These are phyloP conservation scores for Dactylonectria estremocensis DNA, from an alignment of 2,329 filamentous ascomycete species.

Conservation along the genomic window DNA sequence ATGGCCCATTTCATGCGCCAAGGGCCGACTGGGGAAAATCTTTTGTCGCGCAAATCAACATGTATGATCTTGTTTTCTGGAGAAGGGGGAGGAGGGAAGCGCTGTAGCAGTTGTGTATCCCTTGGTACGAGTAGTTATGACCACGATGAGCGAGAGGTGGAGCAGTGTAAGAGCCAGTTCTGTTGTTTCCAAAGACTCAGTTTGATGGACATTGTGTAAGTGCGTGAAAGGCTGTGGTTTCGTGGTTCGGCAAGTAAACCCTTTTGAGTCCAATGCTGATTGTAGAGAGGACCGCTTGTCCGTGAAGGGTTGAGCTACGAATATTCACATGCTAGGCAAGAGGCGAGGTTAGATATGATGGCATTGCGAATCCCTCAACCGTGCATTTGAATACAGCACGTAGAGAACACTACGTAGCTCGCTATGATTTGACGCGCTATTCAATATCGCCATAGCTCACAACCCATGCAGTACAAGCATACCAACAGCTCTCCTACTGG, in stretches of 20 bases:
- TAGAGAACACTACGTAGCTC: too few species aligned
- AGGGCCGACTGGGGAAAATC: conserved; percentile 22
- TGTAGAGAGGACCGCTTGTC: background rate
- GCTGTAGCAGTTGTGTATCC: conserved; percentile 18
- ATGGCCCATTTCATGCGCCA: conserved; percentile 16
- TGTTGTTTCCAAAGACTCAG: conserved; percentile 17
- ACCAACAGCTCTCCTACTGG: conserved; percentile 25
- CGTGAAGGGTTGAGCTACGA: background rate
- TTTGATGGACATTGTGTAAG: background rate
- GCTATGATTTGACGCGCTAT: background rate
- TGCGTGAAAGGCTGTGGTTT: background rate
- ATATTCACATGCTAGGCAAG: background rate
- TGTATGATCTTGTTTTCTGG: conserved; percentile 33
- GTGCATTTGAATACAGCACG: too few species aligned
- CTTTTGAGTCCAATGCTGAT: too few species aligned
- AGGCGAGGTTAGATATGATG: too few species aligned
- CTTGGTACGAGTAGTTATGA: conserved; percentile 28
- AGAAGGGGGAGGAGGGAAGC: conserved; percentile 7
- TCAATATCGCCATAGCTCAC: background rate
- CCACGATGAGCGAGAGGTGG: conserved; percentile 25
- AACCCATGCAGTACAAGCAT: background rate
- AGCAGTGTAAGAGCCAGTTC: conserved; percentile 28
- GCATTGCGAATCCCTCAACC: too few species aligned
- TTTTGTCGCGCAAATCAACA: conserved; percentile 28
- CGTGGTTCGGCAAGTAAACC: too few species aligned